phyloP scores from a whole-genome alignment of 2,329 filamentous ascomycete genomes.

The Scytalidium sp. region DNA sequence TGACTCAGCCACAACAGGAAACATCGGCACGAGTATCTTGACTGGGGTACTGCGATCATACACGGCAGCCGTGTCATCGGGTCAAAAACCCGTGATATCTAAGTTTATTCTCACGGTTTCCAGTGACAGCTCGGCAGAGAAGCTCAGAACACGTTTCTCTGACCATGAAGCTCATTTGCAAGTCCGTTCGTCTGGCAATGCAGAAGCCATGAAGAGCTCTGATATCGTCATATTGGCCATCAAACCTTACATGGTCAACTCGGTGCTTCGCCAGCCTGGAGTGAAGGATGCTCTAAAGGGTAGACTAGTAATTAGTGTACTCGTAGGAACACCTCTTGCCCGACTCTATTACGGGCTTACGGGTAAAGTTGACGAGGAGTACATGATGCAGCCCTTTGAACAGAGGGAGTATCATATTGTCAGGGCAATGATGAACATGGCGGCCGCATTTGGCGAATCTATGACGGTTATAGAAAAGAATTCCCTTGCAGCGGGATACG shows the following conservation, averaged over 20 bases:
- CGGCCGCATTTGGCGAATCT: constrained; percentile 71
- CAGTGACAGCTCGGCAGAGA: constrained; percentile 32
- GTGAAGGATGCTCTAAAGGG: constrained; percentile 71
- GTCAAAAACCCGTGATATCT: constrained; percentile 16
- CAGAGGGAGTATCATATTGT: constrained; percentile 57
- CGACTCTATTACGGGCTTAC: constrained; percentile 66
- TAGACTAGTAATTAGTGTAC: constrained; percentile 80
- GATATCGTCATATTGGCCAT: constrained; percentile 78
- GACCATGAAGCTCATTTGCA: constrained; percentile 21
- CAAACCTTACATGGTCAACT: constrained; percentile 73
- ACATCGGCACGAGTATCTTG: constrained; percentile 24
- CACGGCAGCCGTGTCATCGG: constrained; percentile 6
- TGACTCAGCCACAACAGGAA: constrained; percentile 12
- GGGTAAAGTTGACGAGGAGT: constrained; percentile 29
- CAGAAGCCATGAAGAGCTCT: constrained; percentile 62
- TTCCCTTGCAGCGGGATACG: constrained; percentile 48
- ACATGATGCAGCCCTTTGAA: constrained; percentile 3
- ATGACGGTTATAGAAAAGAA: constrained; percentile 68
- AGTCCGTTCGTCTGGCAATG: constrained; percentile 53
- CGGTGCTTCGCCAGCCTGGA: constrained; percentile 63
- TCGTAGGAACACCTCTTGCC: constrained; percentile 70
- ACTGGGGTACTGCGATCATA: constrained; percentile 19
- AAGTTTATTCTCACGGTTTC: constrained; percentile 40
- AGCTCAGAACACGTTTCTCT: constrained; percentile 30
- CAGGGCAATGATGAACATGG: constrained; percentile 82